phyloP scores from a whole-genome alignment of 108 stramenopile genomes.

The Mediolabrus comicus region DNA sequence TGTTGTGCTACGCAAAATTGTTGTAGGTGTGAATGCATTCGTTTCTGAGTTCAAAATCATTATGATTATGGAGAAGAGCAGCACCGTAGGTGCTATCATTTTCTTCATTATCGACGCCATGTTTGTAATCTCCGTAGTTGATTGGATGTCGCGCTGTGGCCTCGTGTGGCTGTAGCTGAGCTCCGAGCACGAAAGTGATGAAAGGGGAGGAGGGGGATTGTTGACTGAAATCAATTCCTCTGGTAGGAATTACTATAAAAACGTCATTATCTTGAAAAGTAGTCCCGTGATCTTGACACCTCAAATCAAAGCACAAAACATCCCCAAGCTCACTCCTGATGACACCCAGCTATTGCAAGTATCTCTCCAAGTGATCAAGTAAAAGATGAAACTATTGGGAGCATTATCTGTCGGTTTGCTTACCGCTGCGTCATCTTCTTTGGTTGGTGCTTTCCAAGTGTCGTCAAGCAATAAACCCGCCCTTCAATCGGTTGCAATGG shows the following conservation, averaged over 20 bases:
- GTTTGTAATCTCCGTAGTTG: no score
- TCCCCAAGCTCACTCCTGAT: no score
- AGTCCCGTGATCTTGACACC: no score
- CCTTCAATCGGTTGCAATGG: neutral
- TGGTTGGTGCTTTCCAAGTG: neutral
- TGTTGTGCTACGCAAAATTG: neutral
- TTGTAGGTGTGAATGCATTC: neutral
- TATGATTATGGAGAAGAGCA: no score
- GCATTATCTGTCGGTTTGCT: neutral
- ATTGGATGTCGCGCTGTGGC: no score
- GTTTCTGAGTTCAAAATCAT: neutral
- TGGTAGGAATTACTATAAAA: no score
- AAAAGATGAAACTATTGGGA: neutral
- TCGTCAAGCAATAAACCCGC: neutral
- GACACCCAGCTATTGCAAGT: no score
- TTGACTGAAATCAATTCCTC: no score
- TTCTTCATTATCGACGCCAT: neutral
- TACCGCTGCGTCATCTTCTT: neutral
- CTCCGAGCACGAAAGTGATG: no score
- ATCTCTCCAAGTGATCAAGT: no score
- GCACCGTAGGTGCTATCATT: neutral
- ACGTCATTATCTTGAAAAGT: no score
- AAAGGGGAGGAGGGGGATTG: neutral
- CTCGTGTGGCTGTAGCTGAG: neutral
- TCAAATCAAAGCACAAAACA: no score